Base-by-base conservation (phyloP, 768 basidiomycete genomes). In the Tricholoma saponaceum region DNA sequence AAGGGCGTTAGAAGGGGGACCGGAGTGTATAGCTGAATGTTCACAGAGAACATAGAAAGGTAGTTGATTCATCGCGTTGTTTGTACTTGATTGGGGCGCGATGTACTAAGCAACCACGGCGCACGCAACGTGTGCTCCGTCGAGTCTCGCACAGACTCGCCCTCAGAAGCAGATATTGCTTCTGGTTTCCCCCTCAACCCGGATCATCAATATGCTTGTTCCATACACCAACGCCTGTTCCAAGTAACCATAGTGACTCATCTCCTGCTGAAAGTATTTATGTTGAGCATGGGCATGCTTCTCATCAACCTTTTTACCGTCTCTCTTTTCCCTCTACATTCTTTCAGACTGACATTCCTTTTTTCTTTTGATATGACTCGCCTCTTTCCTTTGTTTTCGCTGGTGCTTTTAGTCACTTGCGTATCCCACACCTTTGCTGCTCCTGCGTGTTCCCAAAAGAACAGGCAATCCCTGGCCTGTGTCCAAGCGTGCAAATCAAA, bases 41-140 rank as follows among this genome's bases (percentile, higher is more conserved):
- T 87, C 83, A 54, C 87, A 74, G 55, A 93, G 80, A 37, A 92
- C 69, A 63, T 89, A 92, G 71, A 79, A 83, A 18, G 91, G 90
- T 51, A 77, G 78, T 56, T 68, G 70, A 47, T 37, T 58, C 64
- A 66, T 60, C 8, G 23, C 37, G 23, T 53, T 59, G 33, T 37
- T 43, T 46, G 18, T 28, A 23, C 54, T 65, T 64, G 61, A 58
- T 66, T 63, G 4, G n/a, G 8, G 28, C 8, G 28, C 3, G 28
- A 28, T 4, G 4, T 28, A 28, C 28, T 8, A n/a, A n/a, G n/a
- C n/a, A n/a, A n/a, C n/a, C n/a, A n/a, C n/a, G n/a, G n/a, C n/a
- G n/a, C n/a, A n/a, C n/a, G n/a, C n/a, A n/a, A n/a, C n/a, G n/a
- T n/a, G n/a, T n/a, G n/a, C n/a, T n/a, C n/a, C n/a, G n/a, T n/a